Evolutionary conservation across 1,284 basidiomycete species (phyloP).

Genomic region (Microstroma glucosiphilum): DNA sequence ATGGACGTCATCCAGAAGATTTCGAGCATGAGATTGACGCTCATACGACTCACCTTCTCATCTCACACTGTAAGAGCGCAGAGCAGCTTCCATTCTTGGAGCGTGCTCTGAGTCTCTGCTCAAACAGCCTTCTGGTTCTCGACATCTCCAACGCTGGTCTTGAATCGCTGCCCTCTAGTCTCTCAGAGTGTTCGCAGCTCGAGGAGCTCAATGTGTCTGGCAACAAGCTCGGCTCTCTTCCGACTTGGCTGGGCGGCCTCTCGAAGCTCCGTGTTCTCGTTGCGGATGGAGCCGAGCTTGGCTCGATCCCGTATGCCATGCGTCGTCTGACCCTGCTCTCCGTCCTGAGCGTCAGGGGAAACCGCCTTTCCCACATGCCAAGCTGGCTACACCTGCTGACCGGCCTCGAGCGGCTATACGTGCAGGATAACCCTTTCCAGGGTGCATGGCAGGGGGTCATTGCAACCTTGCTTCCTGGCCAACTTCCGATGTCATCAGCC

Average conservation of each 20-base stretch:
- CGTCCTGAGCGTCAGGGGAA: slow-evolving; percentile 77
- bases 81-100: slow-evolving; percentile 20
- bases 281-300: slow-evolving; percentile 77
- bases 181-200: slow-evolving; percentile 69
- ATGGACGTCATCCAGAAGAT: not conserved
- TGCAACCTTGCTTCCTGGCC: slow-evolving; percentile 11
- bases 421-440: slow-evolving; percentile 90
- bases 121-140: slow-evolving; percentile 34
- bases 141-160: slow-evolving; percentile 65
- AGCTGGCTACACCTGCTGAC: slow-evolving; percentile 83
- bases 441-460: slow-evolving; percentile 83
- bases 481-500: not conserved
- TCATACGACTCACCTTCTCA: slow-evolving; percentile 24
- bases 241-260: slow-evolving; percentile 72
- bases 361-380: slow-evolving; percentile 80
- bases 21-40: slow-evolving; percentile 2
- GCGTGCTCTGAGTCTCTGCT: slow-evolving; percentile 19
- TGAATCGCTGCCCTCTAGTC: slow-evolving; percentile 68
- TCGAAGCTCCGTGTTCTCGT: slow-evolving; percentile 75
- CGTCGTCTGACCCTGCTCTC: slow-evolving; percentile 62
- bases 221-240: slow-evolving; percentile 69
- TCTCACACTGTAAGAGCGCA: slow-evolving; percentile 18
- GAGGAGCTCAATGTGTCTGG: slow-evolving; percentile 91
- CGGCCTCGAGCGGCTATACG: slow-evolving; percentile 73
- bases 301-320: slow-evolving; percentile 59